Percentiles rank a stretch among this genome's conserved stretches.
phyloP scores from a whole-genome alignment of 768 basidiomycete species.

The Mycena alexandri region DNA sequence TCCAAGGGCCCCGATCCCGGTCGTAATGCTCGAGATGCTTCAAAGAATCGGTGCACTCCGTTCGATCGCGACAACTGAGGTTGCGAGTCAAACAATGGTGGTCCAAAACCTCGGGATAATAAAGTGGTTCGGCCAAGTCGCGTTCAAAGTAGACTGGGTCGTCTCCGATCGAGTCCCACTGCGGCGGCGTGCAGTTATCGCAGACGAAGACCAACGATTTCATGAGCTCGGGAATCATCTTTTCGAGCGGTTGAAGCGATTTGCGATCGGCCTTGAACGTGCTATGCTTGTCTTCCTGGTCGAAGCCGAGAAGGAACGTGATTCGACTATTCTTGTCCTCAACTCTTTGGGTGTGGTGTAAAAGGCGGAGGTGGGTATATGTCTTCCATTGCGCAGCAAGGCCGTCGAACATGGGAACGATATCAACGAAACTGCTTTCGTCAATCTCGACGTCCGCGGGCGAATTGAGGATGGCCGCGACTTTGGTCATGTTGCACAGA shows the following conservation, averaged over 20 bases:
- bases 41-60: slow-evolving; percentile 7
- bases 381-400: slow-evolving; percentile 3
- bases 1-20: slow-evolving; percentile 19
- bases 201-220: slow-evolving; percentile 9
- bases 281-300: slow-evolving; percentile 9
- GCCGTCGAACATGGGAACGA: slow-evolving; percentile 4
- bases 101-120: slow-evolving; percentile 16
- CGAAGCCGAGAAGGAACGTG: slow-evolving; percentile 4
- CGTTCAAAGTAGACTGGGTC: slow-evolving; percentile 14
- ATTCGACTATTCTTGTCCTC: neutral
- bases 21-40: slow-evolving; percentile 13
- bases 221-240: neutral
- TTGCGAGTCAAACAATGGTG: slow-evolving; percentile 16
- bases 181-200: slow-evolving; percentile 11
- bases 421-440: neutral
- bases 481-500: neutral
- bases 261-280: neutral
- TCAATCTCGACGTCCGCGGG: neutral
- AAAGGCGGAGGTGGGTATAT: neutral
- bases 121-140: slow-evolving; percentile 7
- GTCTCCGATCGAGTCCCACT: neutral
- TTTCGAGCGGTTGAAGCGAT: neutral
- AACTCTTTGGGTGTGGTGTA: slow-evolving; percentile 3
- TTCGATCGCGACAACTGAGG: neutral
- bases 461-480: slow-evolving; percentile 9